Conservation (phyloP, 2,329 filamentous ascomycete species). For the Curvularia verruculosa region DNA sequence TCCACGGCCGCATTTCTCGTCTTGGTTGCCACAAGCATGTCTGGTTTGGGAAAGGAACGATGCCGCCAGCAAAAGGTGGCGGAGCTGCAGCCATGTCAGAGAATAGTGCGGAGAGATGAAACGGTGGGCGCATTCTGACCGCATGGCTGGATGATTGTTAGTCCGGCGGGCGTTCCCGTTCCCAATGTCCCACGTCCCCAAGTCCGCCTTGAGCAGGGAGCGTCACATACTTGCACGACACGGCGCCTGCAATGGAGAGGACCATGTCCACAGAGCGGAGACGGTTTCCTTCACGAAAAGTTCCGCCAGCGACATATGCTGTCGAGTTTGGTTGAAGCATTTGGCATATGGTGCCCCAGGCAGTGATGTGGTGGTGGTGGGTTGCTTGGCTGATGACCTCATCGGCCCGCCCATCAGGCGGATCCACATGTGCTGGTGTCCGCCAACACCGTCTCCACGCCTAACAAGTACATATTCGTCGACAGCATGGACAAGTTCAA, state of each 20-base stretch:
- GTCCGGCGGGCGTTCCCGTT: background rate
- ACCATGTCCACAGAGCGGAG: background rate
- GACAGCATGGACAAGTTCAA: conserved; percentile 44
- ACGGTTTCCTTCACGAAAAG: background rate
- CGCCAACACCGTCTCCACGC: conserved; percentile 18
- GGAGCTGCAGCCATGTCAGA: conserved; percentile 2
- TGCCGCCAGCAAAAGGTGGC: background rate
- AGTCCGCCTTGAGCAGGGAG: background rate
- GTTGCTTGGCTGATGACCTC: conserved; percentile 30
- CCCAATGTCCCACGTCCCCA: background rate
- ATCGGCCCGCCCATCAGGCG: conserved; percentile 23
- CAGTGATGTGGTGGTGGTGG: conserved; percentile 2
- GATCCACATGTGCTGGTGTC: conserved; percentile 12
- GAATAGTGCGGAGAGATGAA: conserved; percentile 5
- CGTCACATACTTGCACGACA: background rate
- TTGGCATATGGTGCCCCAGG: conserved; percentile 1
- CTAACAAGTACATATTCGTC: conserved; percentile 6
- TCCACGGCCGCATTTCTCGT: conserved; percentile 7
- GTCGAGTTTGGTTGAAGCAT: background rate
- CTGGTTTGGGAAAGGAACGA: conserved; percentile 1
- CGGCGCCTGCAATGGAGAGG: background rate
- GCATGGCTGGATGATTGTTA: background rate
- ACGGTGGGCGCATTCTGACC: background rate
- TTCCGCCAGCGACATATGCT: background rate
- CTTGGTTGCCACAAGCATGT: conserved; percentile 6